Evolutionary conservation across 2,329 filamentous ascomycete genomes (phyloP), one percentile per base, ranked within the genome.

Genomic region (Acarospora socialis): DNA sequence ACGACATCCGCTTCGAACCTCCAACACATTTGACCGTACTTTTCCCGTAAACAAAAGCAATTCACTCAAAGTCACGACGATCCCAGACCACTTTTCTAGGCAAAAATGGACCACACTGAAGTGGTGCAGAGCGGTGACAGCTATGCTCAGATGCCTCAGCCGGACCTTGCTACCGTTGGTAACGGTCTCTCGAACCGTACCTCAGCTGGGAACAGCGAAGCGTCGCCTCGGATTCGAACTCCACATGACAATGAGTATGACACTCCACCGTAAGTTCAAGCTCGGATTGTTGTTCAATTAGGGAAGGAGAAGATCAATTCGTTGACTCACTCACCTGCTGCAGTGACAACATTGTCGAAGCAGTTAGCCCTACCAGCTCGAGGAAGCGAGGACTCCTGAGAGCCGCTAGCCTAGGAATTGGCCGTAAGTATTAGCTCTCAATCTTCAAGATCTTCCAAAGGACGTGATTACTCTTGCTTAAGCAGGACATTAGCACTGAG

Each of bases 331-430:
- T n/a, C n/a, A n/a, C n/a, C n/a, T n/a, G n/a, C n/a, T n/a, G n/a
- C 8, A 25, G 23, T 25, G 23, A 12, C 16, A 25, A 15, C 23
- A 13, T 25, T 25, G 23, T 25, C 12, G 23, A 25, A 15, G 23
- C 23, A 25, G 23, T 25, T n/a, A 25, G 23, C 8, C 23, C 23
- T 13, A 25, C 23, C 5, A 25, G 23, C 16, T 25, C 23, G 23
- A 25, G 23, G 23, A 25, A 25, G 23, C 12, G 23, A 25, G 23
- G 23, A 25, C 23, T 13, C 5, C 23, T 25, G 16, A 12, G 23
- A 5, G 23, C 23, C 16, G 23, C 5, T 6, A 25, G 23, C 16
- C 23, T 25, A 5, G 23, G 23, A 25, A 25, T 25, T 4, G 16
- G 23, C 16, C 23, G 23, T 25, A 25, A 12, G 23, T 25, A 10